phyloP scores from a whole-genome alignment of 768 basidiomycete species.

The Boletus insuetus region DNA sequence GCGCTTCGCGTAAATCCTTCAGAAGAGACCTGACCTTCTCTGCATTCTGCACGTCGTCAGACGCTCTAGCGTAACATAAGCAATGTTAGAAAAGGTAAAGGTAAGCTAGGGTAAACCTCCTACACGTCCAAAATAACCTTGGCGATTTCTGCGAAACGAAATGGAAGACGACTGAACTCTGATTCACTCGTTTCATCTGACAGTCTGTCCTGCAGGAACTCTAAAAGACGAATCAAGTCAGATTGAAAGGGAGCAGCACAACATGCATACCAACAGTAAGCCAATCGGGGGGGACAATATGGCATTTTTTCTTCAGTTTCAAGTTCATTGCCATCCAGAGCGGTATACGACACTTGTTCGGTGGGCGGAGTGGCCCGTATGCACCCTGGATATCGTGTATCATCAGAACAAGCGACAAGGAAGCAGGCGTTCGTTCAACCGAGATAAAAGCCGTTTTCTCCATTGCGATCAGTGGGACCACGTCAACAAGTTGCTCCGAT shows the following conservation, averaged over 20 bases:
- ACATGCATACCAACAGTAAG: conserved; percentile 67
- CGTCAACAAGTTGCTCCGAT: conserved; percentile 79
- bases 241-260: background rate
- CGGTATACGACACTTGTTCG: conserved; percentile 80
- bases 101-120: conserved; percentile 25
- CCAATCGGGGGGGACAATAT: conserved; percentile 90
- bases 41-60: conserved; percentile 84
- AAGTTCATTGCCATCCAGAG: conserved; percentile 95
- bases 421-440: conserved; percentile 41
- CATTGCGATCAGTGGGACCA: conserved; percentile 87
- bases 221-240: conserved; percentile 37
- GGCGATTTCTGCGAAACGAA: conserved; percentile 85
- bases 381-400: conserved; percentile 57
- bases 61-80: conserved; percentile 52
- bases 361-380: conserved; percentile 91
- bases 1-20: conserved; percentile 93
- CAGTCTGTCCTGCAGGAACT: conserved; percentile 75
- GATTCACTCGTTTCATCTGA: conserved; percentile 69
- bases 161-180: conserved; percentile 78
- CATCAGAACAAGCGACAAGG: conserved; percentile 6
- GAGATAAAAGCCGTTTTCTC: conserved; percentile 90
- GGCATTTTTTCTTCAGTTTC: conserved; percentile 92
- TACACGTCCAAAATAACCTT: conserved; percentile 94
- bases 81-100: background rate
- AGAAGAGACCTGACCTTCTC: conserved; percentile 82